phyloP scores from a whole-genome alignment of 305 asterid species.

The Withania somnifera region DNA sequence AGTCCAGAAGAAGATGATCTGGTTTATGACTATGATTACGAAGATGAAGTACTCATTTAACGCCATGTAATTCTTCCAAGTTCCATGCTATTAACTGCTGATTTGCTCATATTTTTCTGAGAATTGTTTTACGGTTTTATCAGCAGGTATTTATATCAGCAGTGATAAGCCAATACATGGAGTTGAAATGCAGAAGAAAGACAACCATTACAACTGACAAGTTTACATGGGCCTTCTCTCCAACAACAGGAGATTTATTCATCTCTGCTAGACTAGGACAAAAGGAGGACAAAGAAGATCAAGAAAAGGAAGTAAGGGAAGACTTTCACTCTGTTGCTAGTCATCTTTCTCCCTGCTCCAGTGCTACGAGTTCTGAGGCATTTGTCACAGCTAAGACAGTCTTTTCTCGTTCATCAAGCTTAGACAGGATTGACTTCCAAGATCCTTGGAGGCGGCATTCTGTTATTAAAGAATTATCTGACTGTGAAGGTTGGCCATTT shows the following conservation, averaged over 20 bases:
- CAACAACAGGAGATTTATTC: slow-evolving; percentile 22
- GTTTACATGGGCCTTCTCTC: slow-evolving; percentile 45
- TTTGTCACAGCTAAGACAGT: slow-evolving; percentile 41
- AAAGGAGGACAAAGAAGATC: slow-evolving; percentile 7
- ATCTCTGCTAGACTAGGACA: not conserved
- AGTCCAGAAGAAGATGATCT: slow-evolving; percentile 26
- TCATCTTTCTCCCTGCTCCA: slow-evolving; percentile 45
- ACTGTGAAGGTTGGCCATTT: slow-evolving; percentile 77
- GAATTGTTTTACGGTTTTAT: not conserved
- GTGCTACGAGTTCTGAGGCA: slow-evolving; percentile 31
- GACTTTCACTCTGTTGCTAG: slow-evolving; percentile 29
- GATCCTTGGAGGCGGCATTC: slow-evolving; percentile 17
- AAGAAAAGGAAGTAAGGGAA: slow-evolving; percentile 12
- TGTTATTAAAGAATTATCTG: slow-evolving; percentile 31
- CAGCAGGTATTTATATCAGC: slow-evolving; percentile 58
- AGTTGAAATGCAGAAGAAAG: slow-evolving; percentile 43
- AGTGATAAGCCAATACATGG: slow-evolving; percentile 55
- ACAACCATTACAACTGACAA: slow-evolving; percentile 18
- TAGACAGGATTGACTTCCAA: slow-evolving; percentile 38
- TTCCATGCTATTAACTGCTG: not conserved
- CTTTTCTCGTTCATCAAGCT: slow-evolving; percentile 50
- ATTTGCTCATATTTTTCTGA: not conserved
- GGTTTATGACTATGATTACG: slow-evolving; percentile 36
- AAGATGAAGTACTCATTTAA: slow-evolving; percentile 30
- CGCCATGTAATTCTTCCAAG: not conserved